Evolutionary conservation across 2,329 filamentous ascomycete genomes (phyloP), one percentile per base, ranked within the genome.

Genomic region (Diaporthe destruens): DNA sequence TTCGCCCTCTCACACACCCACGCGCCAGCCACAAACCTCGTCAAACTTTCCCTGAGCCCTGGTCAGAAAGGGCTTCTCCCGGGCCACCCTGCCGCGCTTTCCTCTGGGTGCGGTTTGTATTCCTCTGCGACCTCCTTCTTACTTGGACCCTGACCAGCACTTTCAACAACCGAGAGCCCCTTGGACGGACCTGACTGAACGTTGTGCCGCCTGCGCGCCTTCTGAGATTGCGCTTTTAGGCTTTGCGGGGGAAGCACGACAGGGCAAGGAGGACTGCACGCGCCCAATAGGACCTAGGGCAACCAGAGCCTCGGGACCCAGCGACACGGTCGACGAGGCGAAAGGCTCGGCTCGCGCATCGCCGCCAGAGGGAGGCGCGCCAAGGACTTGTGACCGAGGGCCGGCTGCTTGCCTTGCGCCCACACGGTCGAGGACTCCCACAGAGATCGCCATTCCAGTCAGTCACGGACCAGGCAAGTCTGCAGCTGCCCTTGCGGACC

Each of bases 401-500:
- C 51, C 39, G 47, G 47, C 61, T 66, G 51, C 70, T 63, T 63
- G 65, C 29, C 61, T 70, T 72, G 66, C 66, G 57, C 71, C 57
- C 57, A 42, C 63, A 18, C 57, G 32, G 63, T 56, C 53, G 59
- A 54, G 69, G 47, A 44, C 70, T 29, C 66, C 71, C 56, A 36
- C 14, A 65, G 59, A 70, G 73, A 71, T 54, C 71, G 54, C 71
- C 54, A 63, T 70, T 47, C 67, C 71, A 69, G 49, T 70, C 71
- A 44, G 49, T 70, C 71, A 44, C 63, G 57, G 66, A 66, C 65
- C 71, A 73, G 51, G 56, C 53, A 69, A 67, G 57, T 71, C 72
- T 73, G 71, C 74, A 74, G 74, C 70, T 70, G 70, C 69, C 66
- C 71, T 65, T 67, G 70, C 68, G 53, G 55, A 56, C 75, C 65